Base-by-base conservation (phyloP, 169 alveolate species). In the Neospora caninum region DNA sequence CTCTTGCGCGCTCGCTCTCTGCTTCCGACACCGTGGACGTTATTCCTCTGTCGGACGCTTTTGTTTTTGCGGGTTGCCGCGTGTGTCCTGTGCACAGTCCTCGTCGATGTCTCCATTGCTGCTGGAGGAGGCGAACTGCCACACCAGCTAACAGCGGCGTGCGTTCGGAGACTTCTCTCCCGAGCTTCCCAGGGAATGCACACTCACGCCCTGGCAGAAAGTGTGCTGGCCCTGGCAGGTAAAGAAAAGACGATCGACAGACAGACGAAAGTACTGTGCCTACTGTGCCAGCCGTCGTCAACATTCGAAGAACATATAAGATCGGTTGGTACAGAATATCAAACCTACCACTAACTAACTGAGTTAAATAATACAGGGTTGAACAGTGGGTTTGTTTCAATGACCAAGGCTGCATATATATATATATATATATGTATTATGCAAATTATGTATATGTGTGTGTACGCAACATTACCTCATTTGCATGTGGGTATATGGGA, bases 81-180 rank as follows among this genome's bases (percentile, higher is more conserved):
- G 34, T 49, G 58, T 49, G 58, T 13, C 58, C 58, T 49, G 4
- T 49, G 58, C 58, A 4, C 89, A 82, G 89, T 82, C 41, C 67
- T 82, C 67, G 89, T 82, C 38, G 89, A 82, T 36, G 89, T 82
- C 31, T 22, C 89, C 53, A 22, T 42, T 1, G 89, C 89, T 9
- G 89, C 64, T 38, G 89, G 89, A 18, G 34, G 39, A 18, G 41
- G 89, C 89, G 89, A 82, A 16, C 64, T 82, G 89, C 89, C 89
- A 10, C 89, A 42, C 34, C 31, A 22, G 67, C 53, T 43, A 6
- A 42, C 89, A 27, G 2, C 53, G 4, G 89, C 89, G 16, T 82
- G 89, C 89, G 64, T 82, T 13, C 67, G 67, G 64, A 22, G 41
- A 29, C 89, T 82, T 27, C 89, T 82, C 31, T 2, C n/a, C 43